Base-by-base conservation (phyloP, 208 protist species). In the Trypanosoma theileri region DNA sequence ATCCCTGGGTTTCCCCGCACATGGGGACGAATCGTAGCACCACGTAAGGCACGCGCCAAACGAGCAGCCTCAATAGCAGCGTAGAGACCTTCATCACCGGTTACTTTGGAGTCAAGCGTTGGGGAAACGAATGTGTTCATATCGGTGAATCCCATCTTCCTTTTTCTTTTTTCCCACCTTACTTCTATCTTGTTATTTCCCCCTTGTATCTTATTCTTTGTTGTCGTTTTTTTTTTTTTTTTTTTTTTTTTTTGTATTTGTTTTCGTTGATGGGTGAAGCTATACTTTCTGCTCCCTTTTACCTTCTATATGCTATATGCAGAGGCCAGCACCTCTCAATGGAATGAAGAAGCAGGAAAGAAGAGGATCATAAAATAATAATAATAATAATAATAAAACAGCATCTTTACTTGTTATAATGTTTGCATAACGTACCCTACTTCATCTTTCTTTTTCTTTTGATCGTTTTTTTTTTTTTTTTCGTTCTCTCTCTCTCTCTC, bases 1-100 rank as follows among this genome's bases (percentile, higher is more conserved):
- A 78, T 71, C 13, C 56, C 24, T 1, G 41, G 71, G 24, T 73
- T 68, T 10, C 28, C 31, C 31, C 73, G 63, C 28, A 75, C 56
- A 28, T 66, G 65, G 4, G 81, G 74, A 57, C 88, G 86, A n/a
- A 82, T 66, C 0, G 88, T 85, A n/a, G 77, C 79, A 24, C 88
- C 86, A 55, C 71, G 84, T 3, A 94, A 77, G 0, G 82, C 81
- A 12, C 78, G 76, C 3, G 89, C 73, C 1, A 94, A 69, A 4
- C 74, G 69, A 24, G 84, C 77, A n/a, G 89, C 89, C 48, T 84
- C 75, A 45, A 94, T 80, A 7, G 89, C 84, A 0, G 89, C 85
- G 77, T 91, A 89, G 62, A 88, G 73, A 28, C 89, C 85, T 31
- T 86, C 80, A 62, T 95, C 89, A 2, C 89, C 89, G 24, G 88